Evolutionary conservation across 495 filamentous ascomycete genomes (phyloP), one percentile per base, ranked within the genome.

Genomic region (Penicillium simplicissimum): DNA sequence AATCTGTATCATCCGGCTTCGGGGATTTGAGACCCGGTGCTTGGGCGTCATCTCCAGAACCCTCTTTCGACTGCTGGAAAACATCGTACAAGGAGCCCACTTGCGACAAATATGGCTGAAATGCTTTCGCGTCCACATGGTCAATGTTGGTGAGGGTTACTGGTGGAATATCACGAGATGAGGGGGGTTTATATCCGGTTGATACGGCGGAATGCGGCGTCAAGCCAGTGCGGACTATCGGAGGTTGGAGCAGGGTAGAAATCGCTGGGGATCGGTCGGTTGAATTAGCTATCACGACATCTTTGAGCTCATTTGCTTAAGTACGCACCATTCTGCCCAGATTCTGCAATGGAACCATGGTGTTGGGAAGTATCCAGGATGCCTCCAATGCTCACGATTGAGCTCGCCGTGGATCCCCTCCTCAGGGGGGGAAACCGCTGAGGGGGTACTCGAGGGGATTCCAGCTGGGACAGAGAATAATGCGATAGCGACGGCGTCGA

Each of bases 101-200:
- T 71, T 95, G 88, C 36, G 87, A 81, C 3, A 99, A 77, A 70
- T 98, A 99, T 2, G 89, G 80, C 43, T 86, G 86, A 73, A 99
- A 98, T 21, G 85, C 87, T 58, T 88, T 84, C 0, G 85, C 69
- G 15, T 97, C 91, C 35, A 98, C 82, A 65, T 90, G 89, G 1
- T 88, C 85, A 53, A 98, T 93, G 58, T 96, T 96, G 6, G 94
- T 93, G 56, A 99, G 79, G 0, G 91, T 89, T 8, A 99, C 95
- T 0, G 95, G 94, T 0, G 95, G 93, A 51, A 99, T 99, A 72
- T 99, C 95, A 76, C 85, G 86, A 8, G 93, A 80, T n/a, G 91
- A 93, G 0, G 95, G 95, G 7, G 90, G 87, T 58, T 88, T 93
- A 66, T 92, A 91, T 38, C 87, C 79, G 60, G 85, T 87, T 7